Conservation (phyloP, 2,329 filamentous ascomycete genomes). For the Teratosphaeria nubilosa region DNA sequence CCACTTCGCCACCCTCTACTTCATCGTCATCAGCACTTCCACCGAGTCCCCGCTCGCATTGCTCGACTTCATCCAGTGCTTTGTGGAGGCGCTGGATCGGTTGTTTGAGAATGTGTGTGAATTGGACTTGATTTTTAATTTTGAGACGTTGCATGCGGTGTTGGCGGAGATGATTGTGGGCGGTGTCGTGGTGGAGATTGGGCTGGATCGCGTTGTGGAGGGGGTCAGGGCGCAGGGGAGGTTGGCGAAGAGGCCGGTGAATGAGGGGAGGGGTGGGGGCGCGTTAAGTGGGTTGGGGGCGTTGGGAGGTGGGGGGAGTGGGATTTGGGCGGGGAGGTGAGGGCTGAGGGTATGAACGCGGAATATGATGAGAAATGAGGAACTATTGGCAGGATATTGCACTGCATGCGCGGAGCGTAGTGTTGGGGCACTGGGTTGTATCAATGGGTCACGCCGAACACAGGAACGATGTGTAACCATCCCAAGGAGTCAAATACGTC, state of each 20-base stretch:
- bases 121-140: conserved; percentile 97
- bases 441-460: no score
- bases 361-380: not conserved
- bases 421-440: no score
- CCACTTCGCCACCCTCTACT: conserved; percentile 95
- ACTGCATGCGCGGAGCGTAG: no score
- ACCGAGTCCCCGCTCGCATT: conserved; percentile 92
- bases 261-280: conserved; percentile 42
- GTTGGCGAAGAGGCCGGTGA: conserved; percentile 69
- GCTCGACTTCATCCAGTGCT: conserved; percentile 95
- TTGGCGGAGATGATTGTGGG: conserved; percentile 92
- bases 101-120: conserved; percentile 99
- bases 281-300: conserved; percentile 23
- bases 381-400: no score
- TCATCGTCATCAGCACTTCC: conserved; percentile 93
- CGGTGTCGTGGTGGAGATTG: conserved; percentile 88
- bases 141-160: conserved; percentile 87
- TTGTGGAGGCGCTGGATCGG: conserved; percentile 87
- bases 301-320: conserved; percentile 7
- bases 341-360: not conserved
- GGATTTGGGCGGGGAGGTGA: conserved; percentile 29
- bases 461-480: no score
- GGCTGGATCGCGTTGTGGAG: conserved; percentile 74
- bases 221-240: conserved; percentile 68
- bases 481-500: not conserved